Evolutionary conservation across 208 protist species (phyloP), one percentile per base, ranked within the genome.

Genomic region (Herpetomonas muscarum): DNA sequence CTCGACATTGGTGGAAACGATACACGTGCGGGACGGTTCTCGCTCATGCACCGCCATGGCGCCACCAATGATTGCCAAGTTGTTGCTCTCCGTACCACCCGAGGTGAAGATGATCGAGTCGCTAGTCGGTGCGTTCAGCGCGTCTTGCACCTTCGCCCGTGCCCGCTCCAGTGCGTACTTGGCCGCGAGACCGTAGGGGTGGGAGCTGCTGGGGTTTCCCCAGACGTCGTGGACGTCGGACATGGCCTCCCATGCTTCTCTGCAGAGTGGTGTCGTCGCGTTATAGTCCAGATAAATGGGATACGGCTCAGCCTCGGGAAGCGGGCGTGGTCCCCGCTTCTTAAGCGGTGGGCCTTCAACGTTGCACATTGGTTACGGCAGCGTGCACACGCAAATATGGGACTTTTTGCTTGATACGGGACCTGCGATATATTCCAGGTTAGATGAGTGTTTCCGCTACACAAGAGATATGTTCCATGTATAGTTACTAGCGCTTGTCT

Each of bases 251-350:
- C 84, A 92, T 15, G 94, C 92, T 48, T 95, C 85, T 1, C 61
- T 49, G 46, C 78, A 85, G 29, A 98, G 71, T 1, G 92, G 90
- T 0, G 93, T 97, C 2, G 92, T 98, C 29, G 94, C 93, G 63
- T 97, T 95, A 66, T 94, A 88, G 70, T 98, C 94, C 25, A 98
- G 74, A 63, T 98, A 97, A 44, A 97, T 94, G 22, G 89, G 89
- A 1, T 79, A 42, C 9, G 83, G 71, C 34, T 92, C 78, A 2
- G 73, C 64, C 12, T 51, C 30, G 6, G 70, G 45, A 7, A 92
- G 66, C 30, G 79, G 76, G 46, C 78, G 74, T n/a, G 85, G 80
- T 44, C 58, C 65, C 0, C 64, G 66, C 54, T 74, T 71, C 46
- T 85, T 83, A 36, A 92, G 72, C 41, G 85, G 85, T 4, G 74